A percentile compares a stretch with the other conserved stretches of the same genome.
phyloP scores from a whole-genome alignment of 129 eudicot genomes.

The Glebionis coronaria region DNA sequence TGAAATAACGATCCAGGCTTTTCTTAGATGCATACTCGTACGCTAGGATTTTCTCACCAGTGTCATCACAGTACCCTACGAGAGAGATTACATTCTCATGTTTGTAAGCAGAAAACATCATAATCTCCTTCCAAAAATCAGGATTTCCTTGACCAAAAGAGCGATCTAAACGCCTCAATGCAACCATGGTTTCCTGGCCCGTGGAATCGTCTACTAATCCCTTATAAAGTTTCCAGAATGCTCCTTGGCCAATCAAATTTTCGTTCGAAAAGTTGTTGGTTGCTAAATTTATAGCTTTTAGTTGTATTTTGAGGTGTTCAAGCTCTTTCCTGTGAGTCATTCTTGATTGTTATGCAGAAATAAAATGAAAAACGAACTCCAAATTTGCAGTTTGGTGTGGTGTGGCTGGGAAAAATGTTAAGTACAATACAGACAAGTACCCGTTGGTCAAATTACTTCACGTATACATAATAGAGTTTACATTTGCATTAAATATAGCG shows the following conservation, averaged over 20 bases:
- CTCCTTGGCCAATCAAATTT: not conserved
- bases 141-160: not conserved
- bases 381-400: not conserved
- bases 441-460: no score
- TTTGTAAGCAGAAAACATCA: not conserved
- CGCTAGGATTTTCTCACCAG: not conserved
- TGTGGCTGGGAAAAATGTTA: no score
- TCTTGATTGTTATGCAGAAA: slow-evolving; percentile 6
- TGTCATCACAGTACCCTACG: not conserved
- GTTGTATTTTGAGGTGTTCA: not conserved
- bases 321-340: not conserved
- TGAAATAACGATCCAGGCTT: not conserved
- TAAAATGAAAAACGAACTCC: slow-evolving; percentile 15
- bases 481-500: no score
- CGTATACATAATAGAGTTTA: no score
- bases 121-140: not conserved
- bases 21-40: not conserved
- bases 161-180: not conserved
- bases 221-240: not conserved
- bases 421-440: no score
- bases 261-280: not conserved
- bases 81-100: not conserved
- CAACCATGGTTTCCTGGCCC: not conserved
- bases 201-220: not conserved
- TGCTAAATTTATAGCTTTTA: not conserved